phyloP scores from a whole-genome alignment of 306 rosid species.

The Oxytropis ochrocephala region DNA sequence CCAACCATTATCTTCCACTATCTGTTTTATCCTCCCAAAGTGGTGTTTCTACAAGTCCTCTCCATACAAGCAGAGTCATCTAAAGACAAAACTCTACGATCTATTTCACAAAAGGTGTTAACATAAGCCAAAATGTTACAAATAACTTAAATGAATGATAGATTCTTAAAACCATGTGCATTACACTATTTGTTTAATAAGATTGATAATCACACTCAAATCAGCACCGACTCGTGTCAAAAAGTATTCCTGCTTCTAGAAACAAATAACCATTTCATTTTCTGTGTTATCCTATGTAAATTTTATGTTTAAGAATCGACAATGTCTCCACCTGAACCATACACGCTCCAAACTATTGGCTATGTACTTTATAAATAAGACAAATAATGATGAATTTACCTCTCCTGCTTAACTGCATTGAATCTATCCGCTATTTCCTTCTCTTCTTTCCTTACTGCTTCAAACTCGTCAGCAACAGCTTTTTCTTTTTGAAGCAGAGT shows the following conservation, averaged over 20 bases:
- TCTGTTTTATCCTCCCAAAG: too few relatives aligned
- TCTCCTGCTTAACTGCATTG: constrained; percentile 68
- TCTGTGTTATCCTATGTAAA: neutral
- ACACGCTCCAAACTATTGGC: neutral
- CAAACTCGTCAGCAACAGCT: constrained; percentile 75
- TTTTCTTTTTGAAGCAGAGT: constrained; percentile 84
- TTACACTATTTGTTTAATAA: neutral
- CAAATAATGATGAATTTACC: constrained; percentile 36
- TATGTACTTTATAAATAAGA: neutral
- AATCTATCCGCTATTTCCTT: constrained; percentile 68
- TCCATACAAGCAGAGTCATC: too few relatives aligned
- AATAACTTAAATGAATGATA: too few relatives aligned
- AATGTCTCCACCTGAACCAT: neutral
- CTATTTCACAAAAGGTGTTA: too few relatives aligned
- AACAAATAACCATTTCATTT: neutral
- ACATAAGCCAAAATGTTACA: too few relatives aligned
- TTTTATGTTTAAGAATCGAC: neutral
- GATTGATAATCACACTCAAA: neutral
- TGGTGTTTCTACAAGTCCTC: too few relatives aligned
- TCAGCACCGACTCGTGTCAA: neutral
- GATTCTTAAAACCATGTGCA: neutral
- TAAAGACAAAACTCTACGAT: too few relatives aligned
- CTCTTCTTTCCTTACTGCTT: constrained; percentile 84
- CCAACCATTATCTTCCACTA: too few relatives aligned
- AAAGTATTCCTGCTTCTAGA: neutral